These are phyloP conservation scores for Buddleja alternifolia DNA, from an alignment of 257 asterid species.

Conservation along the genomic window DNA sequence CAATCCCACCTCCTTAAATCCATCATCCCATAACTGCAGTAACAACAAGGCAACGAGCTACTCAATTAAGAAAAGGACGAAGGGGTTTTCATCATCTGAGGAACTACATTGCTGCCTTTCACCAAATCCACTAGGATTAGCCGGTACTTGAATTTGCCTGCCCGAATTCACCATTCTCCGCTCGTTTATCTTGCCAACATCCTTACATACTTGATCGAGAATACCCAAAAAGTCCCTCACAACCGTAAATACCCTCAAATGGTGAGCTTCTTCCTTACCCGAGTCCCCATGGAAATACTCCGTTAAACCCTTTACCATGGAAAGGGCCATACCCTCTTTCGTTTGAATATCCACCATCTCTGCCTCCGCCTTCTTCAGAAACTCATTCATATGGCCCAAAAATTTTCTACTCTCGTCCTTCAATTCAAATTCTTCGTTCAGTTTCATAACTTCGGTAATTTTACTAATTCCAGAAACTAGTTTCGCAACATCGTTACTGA, in stretches of 20 bases:
- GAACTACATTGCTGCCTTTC: slow-evolving; percentile 49
- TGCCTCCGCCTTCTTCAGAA: slow-evolving; percentile 55
- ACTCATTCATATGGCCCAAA: slow-evolving; percentile 49
- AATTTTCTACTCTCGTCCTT: slow-evolving; percentile 42
- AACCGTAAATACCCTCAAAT: slow-evolving; percentile 61
- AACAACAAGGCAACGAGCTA: neutral
- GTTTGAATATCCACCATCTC: slow-evolving; percentile 58
- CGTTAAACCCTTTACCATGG: slow-evolving; percentile 72
- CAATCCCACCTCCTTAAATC: too few species aligned
- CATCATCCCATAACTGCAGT: neutral
- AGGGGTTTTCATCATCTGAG: slow-evolving; percentile 51
- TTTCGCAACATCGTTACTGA: slow-evolving; percentile 51
- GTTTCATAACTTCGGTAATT: slow-evolving; percentile 48
- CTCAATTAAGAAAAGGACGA: slow-evolving; percentile 40
- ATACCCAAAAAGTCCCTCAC: slow-evolving; percentile 68
- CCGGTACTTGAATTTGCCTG: slow-evolving; percentile 35
- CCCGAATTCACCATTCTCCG: slow-evolving; percentile 59
- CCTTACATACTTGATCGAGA: slow-evolving; percentile 81
- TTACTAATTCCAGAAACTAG: slow-evolving; percentile 56
- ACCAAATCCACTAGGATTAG: slow-evolving; percentile 35
- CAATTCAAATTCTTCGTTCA: slow-evolving; percentile 41
- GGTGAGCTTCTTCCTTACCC: slow-evolving; percentile 75
- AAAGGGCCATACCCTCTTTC: slow-evolving; percentile 64
- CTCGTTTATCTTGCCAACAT: slow-evolving; percentile 64
- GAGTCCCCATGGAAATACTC: slow-evolving; percentile 81